Evolutionary conservation across 495 filamentous ascomycete genomes (phyloP), one percentile per base, ranked within the genome.

Genomic region (Aspergillus sclerotiicarbonarius): DNA sequence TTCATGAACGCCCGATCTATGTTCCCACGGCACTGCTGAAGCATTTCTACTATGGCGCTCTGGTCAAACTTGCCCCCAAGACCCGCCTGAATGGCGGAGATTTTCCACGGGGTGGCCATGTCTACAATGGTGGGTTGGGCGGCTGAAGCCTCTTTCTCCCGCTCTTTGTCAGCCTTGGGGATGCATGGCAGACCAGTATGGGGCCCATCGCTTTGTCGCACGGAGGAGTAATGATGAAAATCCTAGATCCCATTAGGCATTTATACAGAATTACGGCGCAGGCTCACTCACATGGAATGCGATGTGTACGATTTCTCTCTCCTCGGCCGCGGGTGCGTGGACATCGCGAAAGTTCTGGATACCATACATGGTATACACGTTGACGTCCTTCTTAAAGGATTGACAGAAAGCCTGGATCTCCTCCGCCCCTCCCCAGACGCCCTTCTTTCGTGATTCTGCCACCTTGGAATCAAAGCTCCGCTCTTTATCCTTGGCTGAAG

Each of bases 181-280:
- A 84, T 76, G 25, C 69, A 63, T 10, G 85, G 83, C 33, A 74
- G 63, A 19, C 86, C 88, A 20, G 72, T 76, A 66, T 86, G 83
- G 8, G 82, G 81, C 10, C 84, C 86, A 54, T 81, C 64, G 16
- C 83, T 68, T 59, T 84, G 82, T 51, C 87, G 82, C 57, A 91
- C 82, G 1, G 88, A 90, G 3, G 86, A 89, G 67, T 89, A 92
- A 67, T 92, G 89, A 65, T 90, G 84, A 74, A 85, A 90, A 51
- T 67, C 64, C 64, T 67, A 25, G 20, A n/a, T 25, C 19, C 13
- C 6, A 18, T 48, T 55, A 41, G 29, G 45, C 59, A 47, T 8
- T 19, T 29, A 48, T 57, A 1, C 37, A 53, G 30, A 37, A 49
- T 51, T 20, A 35, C 4, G 39, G 20, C 25, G 39, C 13, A 37